Evolutionary conservation across 2,329 filamentous ascomycete genomes (phyloP), one percentile per base, ranked within the genome.

Genomic region (Pyricularia grisea): DNA sequence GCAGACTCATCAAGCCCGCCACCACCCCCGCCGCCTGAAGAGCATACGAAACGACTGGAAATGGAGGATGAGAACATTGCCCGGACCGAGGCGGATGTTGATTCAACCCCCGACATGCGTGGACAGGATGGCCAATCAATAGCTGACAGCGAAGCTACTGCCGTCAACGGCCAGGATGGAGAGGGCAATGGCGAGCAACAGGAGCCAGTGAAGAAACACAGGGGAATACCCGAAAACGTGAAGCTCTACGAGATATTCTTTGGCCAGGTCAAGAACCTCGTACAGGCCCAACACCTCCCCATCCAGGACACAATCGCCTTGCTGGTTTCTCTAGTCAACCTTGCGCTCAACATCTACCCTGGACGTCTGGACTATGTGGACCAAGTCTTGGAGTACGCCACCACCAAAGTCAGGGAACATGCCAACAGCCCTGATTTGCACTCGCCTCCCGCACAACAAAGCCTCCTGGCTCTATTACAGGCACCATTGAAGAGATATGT

Each of bases 201-300:
- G 25, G 73, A 75, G 25, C 69, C 74, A 7, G 71, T 77, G 6
- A 78, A 79, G 70, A 78, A 79, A 69, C 76, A 79, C 66, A 79
- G 79, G 74, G 82, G 87, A 25, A 92, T 93, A 72, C 90, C 90
- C 0, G 85, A 89, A 68, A 90, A 93, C 74, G 89, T 97, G 70
- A 94, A 92, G 79, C 87, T 99, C 28, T 98, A 98, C 78, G 94
- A 98, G 79, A 92, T 98, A 70, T 99, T 98, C 84, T 97, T 98
- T 76, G 90, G 93, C 67, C 95, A 98, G 79, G 95, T 98, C 71
- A 91, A 96, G 76, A 94, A 94, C 75, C 83, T 99, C 67, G 94
- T 98, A 71, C 94, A 93, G 79, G 92, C 92, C 68, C 93, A 97
- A 76, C 90, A 93, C 73, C 84, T 99, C 68, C 91, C 94, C 0